Conservation (phyloP, 2,329 filamentous ascomycete genomes). For the Fusarium temperatum region DNA sequence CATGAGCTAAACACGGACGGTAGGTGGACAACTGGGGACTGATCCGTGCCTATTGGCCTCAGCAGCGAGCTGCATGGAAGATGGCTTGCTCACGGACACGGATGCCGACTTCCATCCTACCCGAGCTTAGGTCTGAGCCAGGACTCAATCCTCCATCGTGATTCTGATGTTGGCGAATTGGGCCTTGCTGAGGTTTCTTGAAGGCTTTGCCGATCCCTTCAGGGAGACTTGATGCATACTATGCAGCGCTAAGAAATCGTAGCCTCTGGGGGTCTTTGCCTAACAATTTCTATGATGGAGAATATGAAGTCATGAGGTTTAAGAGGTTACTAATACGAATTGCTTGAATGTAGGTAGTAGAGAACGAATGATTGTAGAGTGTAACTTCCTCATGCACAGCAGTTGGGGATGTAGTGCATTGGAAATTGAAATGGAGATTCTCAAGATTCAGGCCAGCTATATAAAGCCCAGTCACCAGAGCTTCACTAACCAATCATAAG, state of each 20-base stretch:
- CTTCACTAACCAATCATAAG: neutral
- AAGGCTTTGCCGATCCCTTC: too few species aligned
- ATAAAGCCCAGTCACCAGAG: accelerated
- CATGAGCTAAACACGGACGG: neutral
- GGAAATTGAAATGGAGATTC: accelerated
- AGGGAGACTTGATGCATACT: neutral
- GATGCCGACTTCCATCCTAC: too few species aligned
- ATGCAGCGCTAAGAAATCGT: too few species aligned
- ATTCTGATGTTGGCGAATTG: neutral
- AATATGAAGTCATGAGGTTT: accelerated
- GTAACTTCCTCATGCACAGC: neutral
- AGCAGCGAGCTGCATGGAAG: neutral
- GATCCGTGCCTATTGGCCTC: neutral
- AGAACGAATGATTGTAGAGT: neutral
- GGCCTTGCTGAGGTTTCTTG: accelerated
- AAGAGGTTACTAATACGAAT: accelerated
- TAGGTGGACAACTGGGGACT: neutral
- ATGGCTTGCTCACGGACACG: neutral
- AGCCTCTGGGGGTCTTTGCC: too few species aligned
- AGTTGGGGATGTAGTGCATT: too few species aligned
- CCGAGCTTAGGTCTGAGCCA: neutral
- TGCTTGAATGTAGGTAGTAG: accelerated
- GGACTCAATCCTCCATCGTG: neutral
- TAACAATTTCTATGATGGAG: accelerated
- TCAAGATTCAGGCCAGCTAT: neutral